Percentiles rank a stretch among this genome's conserved stretches.
phyloP scores from a whole-genome alignment of 352 stramenopile species.

The Pythium oligandrum region DNA sequence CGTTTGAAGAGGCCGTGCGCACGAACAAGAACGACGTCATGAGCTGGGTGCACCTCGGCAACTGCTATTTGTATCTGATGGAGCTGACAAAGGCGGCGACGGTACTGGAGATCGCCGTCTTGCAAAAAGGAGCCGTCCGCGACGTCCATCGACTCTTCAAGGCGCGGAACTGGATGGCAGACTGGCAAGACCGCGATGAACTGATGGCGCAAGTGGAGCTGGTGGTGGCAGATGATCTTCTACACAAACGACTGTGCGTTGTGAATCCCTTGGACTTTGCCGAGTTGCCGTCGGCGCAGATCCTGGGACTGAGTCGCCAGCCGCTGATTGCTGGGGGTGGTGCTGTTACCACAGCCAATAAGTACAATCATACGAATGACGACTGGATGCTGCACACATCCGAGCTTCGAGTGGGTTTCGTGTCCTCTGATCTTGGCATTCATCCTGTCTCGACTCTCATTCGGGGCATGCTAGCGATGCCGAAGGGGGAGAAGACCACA shows the following conservation, averaged over 20 bases:
- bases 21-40: constrained; percentile 38
- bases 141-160: constrained; percentile 54
- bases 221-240: constrained; percentile 20
- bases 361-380: neutral
- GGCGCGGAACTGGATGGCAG: constrained; percentile 58
- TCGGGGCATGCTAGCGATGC: constrained; percentile 50
- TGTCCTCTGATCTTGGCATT: constrained; percentile 80
- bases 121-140: constrained; percentile 26
- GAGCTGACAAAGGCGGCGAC: constrained; percentile 31
- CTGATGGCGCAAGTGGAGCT: constrained; percentile 31
- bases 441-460: constrained; percentile 73
- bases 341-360: neutral
- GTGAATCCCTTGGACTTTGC: constrained; percentile 44
- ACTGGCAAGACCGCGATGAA: constrained; percentile 56
- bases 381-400: constrained; percentile 18
- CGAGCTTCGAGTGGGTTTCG: constrained; percentile 54
- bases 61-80: constrained; percentile 59
- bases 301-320: constrained; percentile 6
- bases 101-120: constrained; percentile 45
- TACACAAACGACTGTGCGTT: neutral
- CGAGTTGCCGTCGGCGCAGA: constrained; percentile 25
- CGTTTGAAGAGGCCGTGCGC: constrained; percentile 54
- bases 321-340: neutral
- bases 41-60: constrained; percentile 67
- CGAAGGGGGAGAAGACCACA: constrained; percentile 18